Evolutionary conservation across 1,284 basidiomycete genomes (phyloP).

Genomic region (Malassezia pachydermatis): DNA sequence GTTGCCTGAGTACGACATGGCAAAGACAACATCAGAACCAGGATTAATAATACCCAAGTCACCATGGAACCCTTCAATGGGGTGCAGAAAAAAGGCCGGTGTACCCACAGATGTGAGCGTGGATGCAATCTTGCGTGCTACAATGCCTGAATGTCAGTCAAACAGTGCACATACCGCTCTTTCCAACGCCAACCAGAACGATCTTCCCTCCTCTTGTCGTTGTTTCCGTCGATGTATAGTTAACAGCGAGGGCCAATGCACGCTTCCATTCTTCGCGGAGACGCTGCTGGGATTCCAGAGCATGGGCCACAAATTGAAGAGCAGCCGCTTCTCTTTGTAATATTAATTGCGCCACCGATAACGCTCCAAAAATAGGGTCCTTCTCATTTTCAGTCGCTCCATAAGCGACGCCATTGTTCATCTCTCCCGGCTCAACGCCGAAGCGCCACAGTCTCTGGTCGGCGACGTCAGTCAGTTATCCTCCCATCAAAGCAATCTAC

Average conservation of each 20-base stretch:
- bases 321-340: constrained; percentile 9
- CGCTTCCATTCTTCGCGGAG: constrained; percentile 10
- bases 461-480: no score
- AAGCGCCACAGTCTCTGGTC: no score
- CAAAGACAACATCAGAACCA: constrained; percentile 4
- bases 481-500: no score
- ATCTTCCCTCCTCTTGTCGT: constrained; percentile 49
- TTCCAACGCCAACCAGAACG: constrained; percentile 49
- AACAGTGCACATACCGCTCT: constrained; percentile 38
- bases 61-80: constrained; percentile 49
- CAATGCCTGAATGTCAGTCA: constrained; percentile 29
- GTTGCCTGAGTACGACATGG: constrained; percentile 46
- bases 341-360: not conserved
- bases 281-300: not conserved
- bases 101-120: constrained; percentile 45
- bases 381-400: not conserved
- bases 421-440: no score
- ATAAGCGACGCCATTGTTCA: not conserved
- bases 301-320: not conserved
- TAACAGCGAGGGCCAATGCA: constrained; percentile 27
- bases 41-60: constrained; percentile 47
- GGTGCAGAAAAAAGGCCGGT: constrained; percentile 48
- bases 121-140: constrained; percentile 38
- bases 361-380: no score
- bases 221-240: constrained; percentile 26